Conservation (phyloP, 495 filamentous ascomycete genomes). For the Aspergillus asperescens region DNA sequence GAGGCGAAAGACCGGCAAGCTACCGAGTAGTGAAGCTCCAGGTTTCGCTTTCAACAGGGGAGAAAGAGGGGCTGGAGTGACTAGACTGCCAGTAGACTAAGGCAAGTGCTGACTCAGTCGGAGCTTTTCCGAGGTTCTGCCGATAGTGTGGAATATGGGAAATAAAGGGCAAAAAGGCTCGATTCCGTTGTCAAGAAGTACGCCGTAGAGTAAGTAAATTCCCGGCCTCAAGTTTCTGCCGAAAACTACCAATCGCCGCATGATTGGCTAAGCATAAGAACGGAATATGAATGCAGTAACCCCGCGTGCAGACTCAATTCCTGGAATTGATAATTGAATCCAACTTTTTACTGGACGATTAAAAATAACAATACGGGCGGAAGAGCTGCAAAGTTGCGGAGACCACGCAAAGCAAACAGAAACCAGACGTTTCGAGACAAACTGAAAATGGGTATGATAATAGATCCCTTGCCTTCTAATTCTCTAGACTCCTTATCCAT, state of each 20-base stretch:
- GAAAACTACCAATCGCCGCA: no score
- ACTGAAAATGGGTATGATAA: neutral
- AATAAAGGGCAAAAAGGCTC: no score
- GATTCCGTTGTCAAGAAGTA: no score
- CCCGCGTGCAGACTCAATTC: no score
- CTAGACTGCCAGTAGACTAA: neutral
- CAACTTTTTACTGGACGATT: neutral
- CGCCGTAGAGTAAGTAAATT: no score
- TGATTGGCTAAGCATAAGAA: no score
- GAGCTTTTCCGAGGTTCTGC: slow-evolving; percentile 1
- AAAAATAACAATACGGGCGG: neutral
- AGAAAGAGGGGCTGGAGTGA: no score
- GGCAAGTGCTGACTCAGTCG: neutral
- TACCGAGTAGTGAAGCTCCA: neutral
- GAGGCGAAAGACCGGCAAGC: neutral
- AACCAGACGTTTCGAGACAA: neutral
- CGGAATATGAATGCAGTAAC: no score
- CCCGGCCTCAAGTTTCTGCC: no score
- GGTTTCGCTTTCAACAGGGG: neutral
- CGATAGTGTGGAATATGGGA: neutral
- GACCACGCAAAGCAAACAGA: neutral
- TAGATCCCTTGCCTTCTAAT: neutral
- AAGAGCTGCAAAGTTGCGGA: neutral
- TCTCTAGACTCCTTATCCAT: neutral
- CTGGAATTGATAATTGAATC: no score